Conservation (phyloP, 2,329 filamentous ascomycete genomes). For the Apiospora marii region DNA sequence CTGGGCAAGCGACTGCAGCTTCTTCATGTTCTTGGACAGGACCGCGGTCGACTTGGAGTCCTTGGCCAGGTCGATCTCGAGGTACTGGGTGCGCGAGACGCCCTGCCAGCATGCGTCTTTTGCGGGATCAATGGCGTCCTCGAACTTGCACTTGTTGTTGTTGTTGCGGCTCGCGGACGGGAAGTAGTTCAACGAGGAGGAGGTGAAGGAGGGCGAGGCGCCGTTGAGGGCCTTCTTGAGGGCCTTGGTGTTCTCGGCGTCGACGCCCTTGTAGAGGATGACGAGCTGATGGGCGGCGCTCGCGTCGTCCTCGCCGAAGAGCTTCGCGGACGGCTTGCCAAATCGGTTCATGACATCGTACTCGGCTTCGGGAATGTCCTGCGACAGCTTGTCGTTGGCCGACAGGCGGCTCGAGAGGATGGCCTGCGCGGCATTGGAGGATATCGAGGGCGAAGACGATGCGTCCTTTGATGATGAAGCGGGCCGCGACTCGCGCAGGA, state of each 20-base stretch:
- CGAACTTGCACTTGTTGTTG: slow-evolving; percentile 49
- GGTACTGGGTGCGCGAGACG: slow-evolving; percentile 38
- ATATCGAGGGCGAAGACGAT: slow-evolving; percentile 51
- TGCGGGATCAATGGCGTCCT: slow-evolving; percentile 35
- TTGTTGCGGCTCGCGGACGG: slow-evolving; percentile 54
- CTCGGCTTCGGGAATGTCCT: slow-evolving; percentile 52
- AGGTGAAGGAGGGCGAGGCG: slow-evolving; percentile 57
- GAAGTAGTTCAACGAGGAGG: slow-evolving; percentile 50
- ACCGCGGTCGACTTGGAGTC: slow-evolving; percentile 51
- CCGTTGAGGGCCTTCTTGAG: slow-evolving; percentile 52
- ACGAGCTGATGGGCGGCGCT: slow-evolving; percentile 62
- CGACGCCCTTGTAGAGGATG: slow-evolving; percentile 65
- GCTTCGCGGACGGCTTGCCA: slow-evolving; percentile 57
- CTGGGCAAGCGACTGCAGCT: slow-evolving; percentile 54
- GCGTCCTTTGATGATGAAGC: slow-evolving; percentile 41
- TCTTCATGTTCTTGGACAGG: slow-evolving; percentile 53
- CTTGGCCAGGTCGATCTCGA: slow-evolving; percentile 41
- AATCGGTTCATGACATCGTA: slow-evolving; percentile 67
- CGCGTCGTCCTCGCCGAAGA: slow-evolving; percentile 54
- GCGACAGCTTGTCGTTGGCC: slow-evolving; percentile 53
- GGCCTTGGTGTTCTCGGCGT: slow-evolving; percentile 49
- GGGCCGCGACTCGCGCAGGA: slow-evolving; percentile 47
- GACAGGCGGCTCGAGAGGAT: slow-evolving; percentile 66
- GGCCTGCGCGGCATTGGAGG: slow-evolving; percentile 63
- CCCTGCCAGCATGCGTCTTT: slow-evolving; percentile 40